Conservation (phyloP, 1,139 yeast genomes). For the Debaryomyces psychrophilus region DNA sequence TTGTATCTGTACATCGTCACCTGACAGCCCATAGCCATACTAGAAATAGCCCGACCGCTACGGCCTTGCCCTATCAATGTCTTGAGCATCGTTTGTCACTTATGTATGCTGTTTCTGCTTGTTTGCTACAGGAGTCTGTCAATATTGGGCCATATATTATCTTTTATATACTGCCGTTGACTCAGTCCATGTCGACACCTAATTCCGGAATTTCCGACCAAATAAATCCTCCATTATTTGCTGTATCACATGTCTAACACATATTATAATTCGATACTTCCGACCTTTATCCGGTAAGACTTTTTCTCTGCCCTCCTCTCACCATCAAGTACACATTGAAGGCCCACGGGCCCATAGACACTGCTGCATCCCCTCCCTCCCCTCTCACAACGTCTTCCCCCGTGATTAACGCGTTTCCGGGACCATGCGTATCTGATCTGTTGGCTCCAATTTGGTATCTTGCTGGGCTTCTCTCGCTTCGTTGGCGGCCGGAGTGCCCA, state of each 20-base stretch:
- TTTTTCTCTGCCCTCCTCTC: not conserved
- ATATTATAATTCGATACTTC: not conserved
- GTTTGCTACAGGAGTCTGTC: not conserved
- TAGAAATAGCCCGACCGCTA: not conserved
- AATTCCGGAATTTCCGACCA: not conserved
- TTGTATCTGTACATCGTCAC: constrained; percentile 10
- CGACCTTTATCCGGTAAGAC: not conserved
- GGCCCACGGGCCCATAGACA: not conserved
- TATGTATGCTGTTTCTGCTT: not conserved
- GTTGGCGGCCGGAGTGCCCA: constrained; percentile 3
- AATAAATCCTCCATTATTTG: not conserved
- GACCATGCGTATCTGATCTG: not conserved
- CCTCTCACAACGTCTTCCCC: not conserved
- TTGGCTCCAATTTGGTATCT: not conserved
- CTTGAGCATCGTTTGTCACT: not conserved
- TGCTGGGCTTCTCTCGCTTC: constrained; percentile 5
- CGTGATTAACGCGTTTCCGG: too few species aligned
- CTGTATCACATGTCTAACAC: not conserved
- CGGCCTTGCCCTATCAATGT: not conserved
- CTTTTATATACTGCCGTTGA: not conserved
- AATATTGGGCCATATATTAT: not conserved
- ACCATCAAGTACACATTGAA: not conserved
- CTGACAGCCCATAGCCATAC: not conserved
- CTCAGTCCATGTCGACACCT: not conserved
- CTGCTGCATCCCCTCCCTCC: not conserved